These are phyloP conservation scores for Emericellopsis cladophorae DNA, from an alignment of 2,329 filamentous ascomycete genomes.

Conservation along the genomic window DNA sequence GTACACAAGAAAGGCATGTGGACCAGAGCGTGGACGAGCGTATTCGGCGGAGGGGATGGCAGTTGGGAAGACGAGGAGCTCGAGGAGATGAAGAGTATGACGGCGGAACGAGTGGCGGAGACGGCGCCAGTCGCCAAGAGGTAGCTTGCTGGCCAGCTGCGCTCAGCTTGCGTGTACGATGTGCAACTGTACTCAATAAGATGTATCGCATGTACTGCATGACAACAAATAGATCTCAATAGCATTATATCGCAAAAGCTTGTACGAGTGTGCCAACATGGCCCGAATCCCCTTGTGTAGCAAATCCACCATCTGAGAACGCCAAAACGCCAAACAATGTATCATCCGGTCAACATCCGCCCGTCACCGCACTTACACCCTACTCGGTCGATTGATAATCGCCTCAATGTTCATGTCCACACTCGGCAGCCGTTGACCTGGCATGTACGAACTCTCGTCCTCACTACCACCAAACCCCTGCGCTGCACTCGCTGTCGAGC, in stretches of 20 bases:
- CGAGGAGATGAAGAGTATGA: conserved; percentile 24
- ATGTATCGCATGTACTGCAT: neutral
- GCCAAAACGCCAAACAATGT: conserved; percentile 1
- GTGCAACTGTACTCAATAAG: neutral
- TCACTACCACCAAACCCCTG: conserved; percentile 17
- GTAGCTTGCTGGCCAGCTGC: neutral
- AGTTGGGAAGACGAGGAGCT: conserved; percentile 44
- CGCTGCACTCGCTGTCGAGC: conserved; percentile 28
- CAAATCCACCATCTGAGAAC: conserved; percentile 2
- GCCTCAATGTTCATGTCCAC: conserved; percentile 50
- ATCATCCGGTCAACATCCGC: neutral
- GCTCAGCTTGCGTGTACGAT: neutral
- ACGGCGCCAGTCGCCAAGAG: conserved; percentile 1
- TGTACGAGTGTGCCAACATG: neutral
- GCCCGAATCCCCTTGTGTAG: neutral
- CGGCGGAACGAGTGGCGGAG: conserved; percentile 12
- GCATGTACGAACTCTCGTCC: conserved; percentile 33
- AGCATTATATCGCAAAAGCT: no score
- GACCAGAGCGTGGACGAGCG: conserved; percentile 63
- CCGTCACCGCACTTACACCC: conserved; percentile 2
- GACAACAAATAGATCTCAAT: no score
- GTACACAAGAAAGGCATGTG: conserved; percentile 89
- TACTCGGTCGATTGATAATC: conserved; percentile 39
- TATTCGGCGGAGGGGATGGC: conserved; percentile 48
- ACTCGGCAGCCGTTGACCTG: conserved; percentile 34